These are phyloP conservation scores for Arachis hypogaea DNA, from an alignment of 306 rosid species.

Conservation along the genomic window DNA sequence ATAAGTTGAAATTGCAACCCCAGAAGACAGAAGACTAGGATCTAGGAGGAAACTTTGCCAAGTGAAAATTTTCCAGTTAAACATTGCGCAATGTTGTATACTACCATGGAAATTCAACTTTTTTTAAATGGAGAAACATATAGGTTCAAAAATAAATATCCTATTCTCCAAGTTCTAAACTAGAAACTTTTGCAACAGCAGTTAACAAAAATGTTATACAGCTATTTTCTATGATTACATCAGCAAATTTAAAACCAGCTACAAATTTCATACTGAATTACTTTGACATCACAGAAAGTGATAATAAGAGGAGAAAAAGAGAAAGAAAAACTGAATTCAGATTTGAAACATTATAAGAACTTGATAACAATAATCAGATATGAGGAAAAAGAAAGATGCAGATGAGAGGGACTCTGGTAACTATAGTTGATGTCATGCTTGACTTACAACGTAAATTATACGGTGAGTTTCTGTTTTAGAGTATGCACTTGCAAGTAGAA, in stretches of 20 bases:
- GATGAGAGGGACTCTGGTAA: neutral
- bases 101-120: no score
- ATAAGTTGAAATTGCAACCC: no score
- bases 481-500: conserved; percentile 11
- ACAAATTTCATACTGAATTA: neutral
- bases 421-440: conserved; percentile 8
- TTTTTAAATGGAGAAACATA: no score
- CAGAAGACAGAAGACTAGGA: no score
- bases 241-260: neutral
- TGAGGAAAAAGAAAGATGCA: neutral
- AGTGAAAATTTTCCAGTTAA: no score
- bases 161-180: no score
- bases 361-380: neutral
- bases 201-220: no score
- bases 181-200: no score
- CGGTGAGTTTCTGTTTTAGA: neutral
- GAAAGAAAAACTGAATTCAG: neutral
- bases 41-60: no score
- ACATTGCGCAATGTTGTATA: no score
- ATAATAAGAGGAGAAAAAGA: neutral
- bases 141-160: no score
- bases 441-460: conserved; percentile 25
- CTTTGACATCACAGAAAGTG: neutral
- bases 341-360: neutral
- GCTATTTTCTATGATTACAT: neutral